These are phyloP conservation scores for Wickerhamiella kazuoi DNA, from an alignment of 805 yeast genomes.

Conservation along the genomic window DNA sequence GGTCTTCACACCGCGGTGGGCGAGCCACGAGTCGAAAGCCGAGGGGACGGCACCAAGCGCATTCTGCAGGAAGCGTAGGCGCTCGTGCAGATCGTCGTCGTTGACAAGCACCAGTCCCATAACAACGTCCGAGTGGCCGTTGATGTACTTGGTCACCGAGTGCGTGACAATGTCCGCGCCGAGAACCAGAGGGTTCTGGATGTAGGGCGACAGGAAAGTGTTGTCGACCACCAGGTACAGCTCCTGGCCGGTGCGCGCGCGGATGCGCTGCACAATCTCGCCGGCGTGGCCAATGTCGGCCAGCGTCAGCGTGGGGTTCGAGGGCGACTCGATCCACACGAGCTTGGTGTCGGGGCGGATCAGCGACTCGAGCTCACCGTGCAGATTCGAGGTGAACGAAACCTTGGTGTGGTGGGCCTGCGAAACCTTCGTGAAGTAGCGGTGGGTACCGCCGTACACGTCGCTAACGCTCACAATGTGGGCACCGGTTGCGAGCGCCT, in stretches of 20 bases:
- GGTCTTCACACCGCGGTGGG: slow-evolving; percentile 82
- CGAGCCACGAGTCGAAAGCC: slow-evolving; percentile 82
- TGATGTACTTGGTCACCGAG: slow-evolving; percentile 78
- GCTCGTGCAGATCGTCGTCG: slow-evolving; percentile 39
- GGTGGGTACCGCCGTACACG: slow-evolving; percentile 82
- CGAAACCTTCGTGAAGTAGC: slow-evolving; percentile 78
- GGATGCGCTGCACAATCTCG: slow-evolving; percentile 28
- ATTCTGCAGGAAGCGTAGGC: slow-evolving; percentile 61
- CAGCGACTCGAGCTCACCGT: slow-evolving; percentile 36
- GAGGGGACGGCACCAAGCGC: slow-evolving; percentile 83
- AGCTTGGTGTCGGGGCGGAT: slow-evolving; percentile 47
- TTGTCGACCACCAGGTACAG: slow-evolving; percentile 59
- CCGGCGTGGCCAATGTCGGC: slow-evolving; percentile 57
- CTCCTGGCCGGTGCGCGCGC: slow-evolving; percentile 30
- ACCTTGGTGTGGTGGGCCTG: slow-evolving; percentile 57
- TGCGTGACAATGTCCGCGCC: slow-evolving; percentile 84
- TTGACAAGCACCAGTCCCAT: slow-evolving; percentile 69
- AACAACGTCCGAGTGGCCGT: slow-evolving; percentile 85
- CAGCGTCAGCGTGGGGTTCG: slow-evolving; percentile 69
- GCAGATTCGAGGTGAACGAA: slow-evolving; percentile 48
- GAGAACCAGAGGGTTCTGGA: slow-evolving; percentile 62
- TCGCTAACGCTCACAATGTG: slow-evolving; percentile 70
- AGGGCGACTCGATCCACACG: slow-evolving; percentile 81
- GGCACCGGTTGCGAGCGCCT: slow-evolving; percentile 50
- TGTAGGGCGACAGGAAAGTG: slow-evolving; percentile 75